Evolutionary conservation across 2,329 filamentous ascomycete genomes (phyloP).

Genomic region (Shiraia bambusicola): DNA sequence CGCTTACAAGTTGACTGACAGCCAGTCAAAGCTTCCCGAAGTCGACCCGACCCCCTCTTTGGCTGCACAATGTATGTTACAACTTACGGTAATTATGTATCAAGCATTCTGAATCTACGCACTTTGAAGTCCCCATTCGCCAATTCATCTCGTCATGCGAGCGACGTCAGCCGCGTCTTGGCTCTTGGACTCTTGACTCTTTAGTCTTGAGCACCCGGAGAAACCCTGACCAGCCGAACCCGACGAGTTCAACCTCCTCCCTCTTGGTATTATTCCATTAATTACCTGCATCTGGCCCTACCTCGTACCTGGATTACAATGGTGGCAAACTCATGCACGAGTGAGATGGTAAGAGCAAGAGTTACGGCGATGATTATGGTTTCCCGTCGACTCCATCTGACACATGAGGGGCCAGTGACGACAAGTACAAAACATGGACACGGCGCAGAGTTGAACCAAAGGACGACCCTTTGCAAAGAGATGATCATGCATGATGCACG

Average conservation of each 20-base stretch:
- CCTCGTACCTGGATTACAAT: too few relatives aligned
- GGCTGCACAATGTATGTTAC: constrained; percentile 29
- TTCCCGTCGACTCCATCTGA: constrained; percentile 15
- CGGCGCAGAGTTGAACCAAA: constrained; percentile 17
- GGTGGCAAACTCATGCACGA: too few relatives aligned
- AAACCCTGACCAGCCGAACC: constrained; percentile 9
- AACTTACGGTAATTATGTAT: too few relatives aligned
- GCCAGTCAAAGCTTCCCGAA: constrained; percentile 21
- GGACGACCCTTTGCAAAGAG: constrained; percentile 7
- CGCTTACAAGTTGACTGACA: constrained; percentile 17
- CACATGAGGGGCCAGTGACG: constrained; percentile 14
- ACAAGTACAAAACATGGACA: constrained; percentile 1
- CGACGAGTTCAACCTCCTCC: constrained; percentile 21
- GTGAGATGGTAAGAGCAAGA: too few relatives aligned
- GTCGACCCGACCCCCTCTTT: constrained; percentile 28
- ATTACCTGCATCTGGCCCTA: too few relatives aligned
- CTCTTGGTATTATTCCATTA: too few relatives aligned
- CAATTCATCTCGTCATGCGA: constrained; percentile 43
- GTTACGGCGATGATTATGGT: too few relatives aligned
- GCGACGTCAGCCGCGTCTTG: constrained; percentile 28
- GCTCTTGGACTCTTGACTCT: too few relatives aligned
- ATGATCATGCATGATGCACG: too few relatives aligned
- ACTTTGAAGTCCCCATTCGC: constrained; percentile 4
- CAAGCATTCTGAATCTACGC: too few relatives aligned
- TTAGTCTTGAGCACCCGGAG: constrained; percentile 10